Evolutionary conservation across 768 basidiomycete genomes (phyloP).

Genomic region (Lentinula detonsa): DNA sequence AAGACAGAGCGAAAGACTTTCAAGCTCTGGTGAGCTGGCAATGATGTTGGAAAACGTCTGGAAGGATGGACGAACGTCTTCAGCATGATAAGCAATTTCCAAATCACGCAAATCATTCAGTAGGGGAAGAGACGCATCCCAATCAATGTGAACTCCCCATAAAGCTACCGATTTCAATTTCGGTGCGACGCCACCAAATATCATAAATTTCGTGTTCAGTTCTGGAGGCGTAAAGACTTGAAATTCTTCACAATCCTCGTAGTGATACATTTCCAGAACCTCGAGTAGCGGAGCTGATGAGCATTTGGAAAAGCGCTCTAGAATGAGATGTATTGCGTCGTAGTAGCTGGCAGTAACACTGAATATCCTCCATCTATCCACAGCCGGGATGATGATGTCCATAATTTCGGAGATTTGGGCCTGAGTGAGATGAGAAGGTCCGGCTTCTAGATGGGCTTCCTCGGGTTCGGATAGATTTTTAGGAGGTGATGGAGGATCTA

Average conservation of each 20-base stretch:
- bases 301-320: constrained; percentile 14
- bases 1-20: constrained; percentile 41
- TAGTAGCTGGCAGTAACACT: constrained; percentile 19
- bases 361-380: constrained; percentile 21
- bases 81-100: constrained; percentile 56
- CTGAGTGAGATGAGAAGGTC: background rate
- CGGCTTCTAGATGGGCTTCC: background rate
- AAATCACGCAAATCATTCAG: constrained; percentile 42
- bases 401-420: constrained; percentile 8
- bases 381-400: constrained; percentile 14
- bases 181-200: constrained; percentile 53
- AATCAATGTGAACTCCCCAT: constrained; percentile 70
- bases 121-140: constrained; percentile 42
- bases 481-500: background rate
- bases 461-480: background rate
- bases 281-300: constrained; percentile 20
- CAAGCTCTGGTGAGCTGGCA: constrained; percentile 44
- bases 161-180: constrained; percentile 41
- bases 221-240: constrained; percentile 33
- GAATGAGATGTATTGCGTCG: constrained; percentile 17
- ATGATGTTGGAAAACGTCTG: constrained; percentile 47
- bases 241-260: constrained; percentile 41
- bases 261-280: constrained; percentile 47
- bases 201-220: constrained; percentile 33
- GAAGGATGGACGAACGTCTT: constrained; percentile 60